Evolutionary conservation across 768 basidiomycete genomes (phyloP).

Genomic region (Filobasidium wieringae): DNA sequence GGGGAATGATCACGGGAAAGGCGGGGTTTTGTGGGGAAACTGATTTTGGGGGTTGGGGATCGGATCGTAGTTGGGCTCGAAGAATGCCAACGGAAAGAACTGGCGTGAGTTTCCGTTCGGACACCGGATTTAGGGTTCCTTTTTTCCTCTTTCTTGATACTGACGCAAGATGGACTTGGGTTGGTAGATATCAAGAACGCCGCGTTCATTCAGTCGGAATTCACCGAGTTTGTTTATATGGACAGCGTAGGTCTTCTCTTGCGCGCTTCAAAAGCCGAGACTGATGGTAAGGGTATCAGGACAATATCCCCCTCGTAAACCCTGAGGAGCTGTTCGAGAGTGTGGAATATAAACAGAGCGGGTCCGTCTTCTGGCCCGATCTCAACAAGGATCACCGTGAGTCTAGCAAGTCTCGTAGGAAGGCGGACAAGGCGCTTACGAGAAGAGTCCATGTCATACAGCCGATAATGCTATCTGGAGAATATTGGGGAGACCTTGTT

Average conservation of each 20-base stretch:
- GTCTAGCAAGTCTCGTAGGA: conserved; percentile 1
- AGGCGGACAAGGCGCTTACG: background rate
- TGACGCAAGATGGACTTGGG: too few relatives aligned
- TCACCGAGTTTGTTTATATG: conserved; percentile 34
- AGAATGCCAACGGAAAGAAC: conserved; percentile 20
- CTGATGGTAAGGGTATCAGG: conserved; percentile 15
- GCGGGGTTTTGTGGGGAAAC: background rate
- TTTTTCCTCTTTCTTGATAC: background rate
- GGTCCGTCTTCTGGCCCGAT: conserved; percentile 44
- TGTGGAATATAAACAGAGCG: conserved; percentile 31
- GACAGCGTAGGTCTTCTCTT: conserved; percentile 33
- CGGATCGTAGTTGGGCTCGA: background rate
- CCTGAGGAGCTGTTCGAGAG: conserved; percentile 39
- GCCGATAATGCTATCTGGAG: conserved; percentile 43
- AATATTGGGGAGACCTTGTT: conserved; percentile 36
- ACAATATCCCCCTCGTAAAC: conserved; percentile 40
- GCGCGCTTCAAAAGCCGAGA: too few relatives aligned
- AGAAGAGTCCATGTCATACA: background rate
- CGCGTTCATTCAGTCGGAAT: conserved; percentile 30
- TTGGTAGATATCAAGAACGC: conserved; percentile 29
- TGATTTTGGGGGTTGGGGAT: background rate
- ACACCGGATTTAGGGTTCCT: background rate
- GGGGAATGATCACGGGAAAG: too few relatives aligned
- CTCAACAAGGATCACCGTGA: conserved; percentile 41
- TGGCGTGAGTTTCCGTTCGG: conserved; percentile 20